Evolutionary conservation across 306 rosid species (phyloP).

Genomic region (Casuarina cunninghamiana): DNA sequence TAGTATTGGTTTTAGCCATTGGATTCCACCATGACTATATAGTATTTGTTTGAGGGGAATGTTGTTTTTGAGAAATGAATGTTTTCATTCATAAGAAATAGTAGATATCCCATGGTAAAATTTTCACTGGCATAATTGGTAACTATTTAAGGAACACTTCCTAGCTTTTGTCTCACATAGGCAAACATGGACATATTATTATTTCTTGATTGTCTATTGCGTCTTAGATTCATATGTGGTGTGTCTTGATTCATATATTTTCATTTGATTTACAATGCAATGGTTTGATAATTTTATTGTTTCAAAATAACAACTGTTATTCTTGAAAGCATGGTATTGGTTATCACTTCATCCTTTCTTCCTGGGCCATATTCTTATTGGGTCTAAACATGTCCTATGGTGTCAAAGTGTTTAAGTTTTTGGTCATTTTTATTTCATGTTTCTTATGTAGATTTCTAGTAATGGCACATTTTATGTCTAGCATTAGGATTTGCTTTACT

Average conservation of each 20-base stretch:
- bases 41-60: background rate
- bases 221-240: background rate
- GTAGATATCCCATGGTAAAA: background rate
- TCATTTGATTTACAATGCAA: background rate
- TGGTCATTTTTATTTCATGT: background rate
- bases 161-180: no score
- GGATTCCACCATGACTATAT: background rate
- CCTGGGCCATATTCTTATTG: background rate
- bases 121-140: background rate
- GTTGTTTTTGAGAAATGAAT: background rate
- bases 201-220: background rate
- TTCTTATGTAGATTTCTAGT: slow-evolving; percentile 52
- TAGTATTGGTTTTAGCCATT: background rate
- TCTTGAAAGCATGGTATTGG: no score
- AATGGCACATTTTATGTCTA: slow-evolving; percentile 67
- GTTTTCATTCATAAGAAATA: background rate
- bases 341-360: slow-evolving; percentile 5
- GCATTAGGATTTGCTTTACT: slow-evolving; percentile 53
- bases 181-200: background rate
- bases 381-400: no score
- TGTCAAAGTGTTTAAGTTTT: background rate
- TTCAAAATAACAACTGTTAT: no score
- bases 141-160: background rate
- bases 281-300: no score
- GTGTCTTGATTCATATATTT: background rate